A percentile compares a stretch with the other conserved stretches of the same genome.
Conservation (phyloP, 345 rosid genomes). For the Microcos paniculata region DNA sequence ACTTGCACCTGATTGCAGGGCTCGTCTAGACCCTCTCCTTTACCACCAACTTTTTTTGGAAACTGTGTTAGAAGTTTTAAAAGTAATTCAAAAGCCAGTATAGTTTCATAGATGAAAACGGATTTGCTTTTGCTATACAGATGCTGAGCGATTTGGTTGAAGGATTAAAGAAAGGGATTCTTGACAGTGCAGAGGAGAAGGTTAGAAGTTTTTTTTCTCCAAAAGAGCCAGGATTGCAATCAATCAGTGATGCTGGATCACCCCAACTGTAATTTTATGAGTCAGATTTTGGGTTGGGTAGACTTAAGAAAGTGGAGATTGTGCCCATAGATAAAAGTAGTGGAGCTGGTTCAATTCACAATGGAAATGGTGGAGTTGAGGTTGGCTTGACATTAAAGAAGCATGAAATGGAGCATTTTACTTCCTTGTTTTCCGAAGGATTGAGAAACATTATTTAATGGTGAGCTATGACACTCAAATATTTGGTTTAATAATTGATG, state of each 20-base stretch:
- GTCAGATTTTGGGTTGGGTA: slow-evolving; percentile 25
- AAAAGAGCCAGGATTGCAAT: no score
- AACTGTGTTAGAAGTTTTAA: slow-evolving; percentile 16
- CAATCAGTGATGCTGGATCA: slow-evolving; percentile 1
- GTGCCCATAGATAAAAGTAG: slow-evolving; percentile 22
- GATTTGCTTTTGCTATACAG: slow-evolving; percentile 18
- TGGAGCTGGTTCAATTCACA: slow-evolving; percentile 17
- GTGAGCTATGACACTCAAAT: no score
- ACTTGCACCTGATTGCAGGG: slow-evolving; percentile 26
- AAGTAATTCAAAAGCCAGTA: background rate
- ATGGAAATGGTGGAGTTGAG: slow-evolving; percentile 29
- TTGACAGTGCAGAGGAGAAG: background rate
- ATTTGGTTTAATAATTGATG: no score
- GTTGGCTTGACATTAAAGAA: slow-evolving; percentile 25
- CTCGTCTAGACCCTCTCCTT: slow-evolving; percentile 7
- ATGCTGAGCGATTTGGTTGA: slow-evolving; percentile 19
- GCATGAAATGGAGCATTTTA: slow-evolving; percentile 30
- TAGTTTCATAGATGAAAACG: slow-evolving; percentile 20
- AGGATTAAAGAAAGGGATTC: background rate
- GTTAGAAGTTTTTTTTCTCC: background rate
- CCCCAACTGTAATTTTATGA: slow-evolving; percentile 12
- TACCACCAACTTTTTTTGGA: slow-evolving; percentile 23
- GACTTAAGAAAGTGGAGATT: slow-evolving; percentile 12
- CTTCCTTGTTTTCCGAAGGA: slow-evolving; percentile 8
- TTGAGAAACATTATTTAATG: no score